phyloP scores from a whole-genome alignment of 768 basidiomycete species.

The Cyclocybe cylindracea region DNA sequence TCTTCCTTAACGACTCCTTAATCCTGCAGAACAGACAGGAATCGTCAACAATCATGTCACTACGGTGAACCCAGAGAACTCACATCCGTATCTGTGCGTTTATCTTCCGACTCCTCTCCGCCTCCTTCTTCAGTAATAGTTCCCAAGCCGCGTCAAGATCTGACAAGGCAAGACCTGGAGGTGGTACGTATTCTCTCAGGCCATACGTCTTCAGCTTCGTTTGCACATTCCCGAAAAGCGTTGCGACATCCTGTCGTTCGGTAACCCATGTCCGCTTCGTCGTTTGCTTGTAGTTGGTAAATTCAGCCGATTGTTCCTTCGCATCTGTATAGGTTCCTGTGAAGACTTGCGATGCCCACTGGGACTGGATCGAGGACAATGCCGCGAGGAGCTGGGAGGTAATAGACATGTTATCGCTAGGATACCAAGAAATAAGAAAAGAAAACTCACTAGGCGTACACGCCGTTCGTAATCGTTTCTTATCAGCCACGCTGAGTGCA shows the following conservation, averaged over 20 bases:
- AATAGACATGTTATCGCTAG: slow-evolving; percentile 7
- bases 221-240: slow-evolving; percentile 90
- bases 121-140: slow-evolving; percentile 70
- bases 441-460: slow-evolving; percentile 57
- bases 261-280: slow-evolving; percentile 87
- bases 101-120: slow-evolving; percentile 73
- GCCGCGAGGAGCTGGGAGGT: slow-evolving; percentile 59
- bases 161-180: slow-evolving; percentile 61
- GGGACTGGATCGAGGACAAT: slow-evolving; percentile 62
- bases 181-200: slow-evolving; percentile 81
- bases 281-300: slow-evolving; percentile 81
- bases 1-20: slow-evolving; percentile 76
- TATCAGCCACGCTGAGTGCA: slow-evolving; percentile 88
- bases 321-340: slow-evolving; percentile 81
- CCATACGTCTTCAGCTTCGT: slow-evolving; percentile 93
- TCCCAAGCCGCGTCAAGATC: slow-evolving; percentile 85
- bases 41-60: background rate
- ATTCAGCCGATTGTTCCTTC: slow-evolving; percentile 69
- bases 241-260: slow-evolving; percentile 85
- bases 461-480: slow-evolving; percentile 93
- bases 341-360: slow-evolving; percentile 70
- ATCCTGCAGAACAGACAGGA: slow-evolving; percentile 49
- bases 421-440: background rate
- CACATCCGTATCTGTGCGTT: slow-evolving; percentile 90
- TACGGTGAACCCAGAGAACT: slow-evolving; percentile 22